Evolutionary conservation across 129 eudicot species (phyloP), one percentile per base, ranked within the genome.

Genomic region (Ambrosia trifida): DNA sequence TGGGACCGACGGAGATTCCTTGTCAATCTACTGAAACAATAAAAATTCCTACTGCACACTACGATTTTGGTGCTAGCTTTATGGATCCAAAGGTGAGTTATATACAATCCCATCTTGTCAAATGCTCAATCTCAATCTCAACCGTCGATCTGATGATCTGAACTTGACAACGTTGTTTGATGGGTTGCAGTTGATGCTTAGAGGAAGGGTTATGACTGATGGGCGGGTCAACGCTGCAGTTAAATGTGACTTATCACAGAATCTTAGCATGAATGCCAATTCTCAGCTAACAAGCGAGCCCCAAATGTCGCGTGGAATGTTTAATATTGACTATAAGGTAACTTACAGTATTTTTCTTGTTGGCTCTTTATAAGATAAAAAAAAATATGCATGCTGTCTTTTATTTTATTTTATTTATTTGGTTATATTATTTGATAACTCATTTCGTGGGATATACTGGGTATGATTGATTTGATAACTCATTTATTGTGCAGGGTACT

Each of bases 1-100:
- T 91, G 98, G 96, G 98, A 61, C 95, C 96, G 32, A 86, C 81
- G 1, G 98, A 91, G 76, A 28, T 91, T 69, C 96, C 96, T 69
- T 73, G 87, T 77, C 98, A 91, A 75, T 85, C 91, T 57, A 12
- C 91, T 30, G 96, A 91, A 74, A 52, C 83, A 13, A 81, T 91
- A 54, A 91, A 91, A 83, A 69, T 91, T 41, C 89, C 96, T 20
- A 83, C 86, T 38, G 80, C 96, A 40, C 78, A 85, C 59, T 91
- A 91, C 49, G 96, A 86, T 77, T 88, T 91, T 85, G 98, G 98
- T 72, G 96, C 96, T 17, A 88, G 88, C 80, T 91, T 78, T 61
- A 70, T 91, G 40, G 91, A 88, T 49, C 95, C 94, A 74, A 86
- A 77, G 90, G 96, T 91, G 17, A 32, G 73, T 56, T 30, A n/a